phyloP scores from a whole-genome alignment of 23 red algal genomes.

The Pyropia yezoensis region DNA sequence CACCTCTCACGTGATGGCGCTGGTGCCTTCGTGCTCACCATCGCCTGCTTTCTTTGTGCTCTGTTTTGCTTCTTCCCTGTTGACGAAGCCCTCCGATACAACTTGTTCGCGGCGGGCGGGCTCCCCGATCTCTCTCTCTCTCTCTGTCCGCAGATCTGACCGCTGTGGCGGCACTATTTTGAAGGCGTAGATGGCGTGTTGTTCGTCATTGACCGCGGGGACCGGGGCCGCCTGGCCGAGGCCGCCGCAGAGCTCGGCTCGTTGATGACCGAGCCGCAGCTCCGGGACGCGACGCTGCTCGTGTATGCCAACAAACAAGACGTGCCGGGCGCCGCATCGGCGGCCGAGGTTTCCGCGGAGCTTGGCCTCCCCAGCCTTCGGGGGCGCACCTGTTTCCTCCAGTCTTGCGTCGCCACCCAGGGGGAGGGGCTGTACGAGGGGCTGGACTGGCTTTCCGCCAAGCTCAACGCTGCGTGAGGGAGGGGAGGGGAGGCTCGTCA shows the following conservation, averaged over 20 bases:
- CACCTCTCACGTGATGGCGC: too few relatives aligned
- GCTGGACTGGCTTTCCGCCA: conserved; percentile 74
- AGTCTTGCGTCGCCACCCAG: conserved; percentile 60
- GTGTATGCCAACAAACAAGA: conserved; percentile 96
- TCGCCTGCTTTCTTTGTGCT: too few relatives aligned
- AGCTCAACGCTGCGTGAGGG: too few relatives aligned
- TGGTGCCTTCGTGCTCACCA: too few relatives aligned
- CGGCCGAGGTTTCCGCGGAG: conserved; percentile 57
- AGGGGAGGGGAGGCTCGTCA: too few relatives aligned
- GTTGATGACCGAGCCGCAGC: conserved; percentile 44
- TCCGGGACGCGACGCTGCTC: conserved; percentile 56
- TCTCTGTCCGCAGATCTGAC: conserved; percentile 10
- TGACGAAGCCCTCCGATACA: too few relatives aligned
- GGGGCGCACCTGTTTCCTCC: conserved; percentile 25
- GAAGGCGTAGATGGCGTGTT: conserved; percentile 71
- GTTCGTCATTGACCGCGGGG: conserved; percentile 73
- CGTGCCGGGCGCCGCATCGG: conserved; percentile 25
- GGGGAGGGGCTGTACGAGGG: conserved; percentile 81
- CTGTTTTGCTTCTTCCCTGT: too few relatives aligned
- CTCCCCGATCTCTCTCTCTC: too few relatives aligned
- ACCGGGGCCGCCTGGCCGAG: conserved; percentile 57
- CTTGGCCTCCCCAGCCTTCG: conserved; percentile 58
- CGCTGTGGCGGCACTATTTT: conserved; percentile 82
- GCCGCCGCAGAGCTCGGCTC: conserved; percentile 54
- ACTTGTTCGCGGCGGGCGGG: too few relatives aligned